Conservation (phyloP, 768 basidiomycete genomes). For the Agrocybe chaxingu region DNA sequence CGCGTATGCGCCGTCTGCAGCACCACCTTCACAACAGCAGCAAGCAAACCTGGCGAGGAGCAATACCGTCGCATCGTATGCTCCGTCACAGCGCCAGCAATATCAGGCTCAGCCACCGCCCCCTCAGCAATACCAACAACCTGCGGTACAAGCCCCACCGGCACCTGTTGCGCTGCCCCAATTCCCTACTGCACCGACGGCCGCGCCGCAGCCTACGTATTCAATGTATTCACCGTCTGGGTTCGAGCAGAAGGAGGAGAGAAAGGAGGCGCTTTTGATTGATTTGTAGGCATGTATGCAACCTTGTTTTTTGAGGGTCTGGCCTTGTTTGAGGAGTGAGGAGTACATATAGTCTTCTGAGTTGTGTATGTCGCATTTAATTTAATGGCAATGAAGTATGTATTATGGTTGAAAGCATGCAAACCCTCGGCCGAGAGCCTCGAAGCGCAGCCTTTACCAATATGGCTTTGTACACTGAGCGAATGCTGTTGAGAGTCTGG, state of each 20-base stretch:
- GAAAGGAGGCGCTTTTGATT: slow-evolving; percentile 61
- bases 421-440: too few relatives aligned
- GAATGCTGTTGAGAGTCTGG: too few relatives aligned
- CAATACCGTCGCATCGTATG: slow-evolving; percentile 27
- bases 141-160: slow-evolving; percentile 21
- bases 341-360: too few relatives aligned
- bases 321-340: background rate
- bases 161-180: slow-evolving; percentile 42
- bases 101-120: slow-evolving; percentile 21
- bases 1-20: slow-evolving; percentile 26
- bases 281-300: slow-evolving; percentile 31
- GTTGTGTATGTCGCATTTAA: too few relatives aligned
- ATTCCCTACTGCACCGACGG: slow-evolving; percentile 66
- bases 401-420: too few relatives aligned
- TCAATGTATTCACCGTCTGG: slow-evolving; percentile 46
- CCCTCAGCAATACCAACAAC: slow-evolving; percentile 24
- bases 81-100: slow-evolving; percentile 19
- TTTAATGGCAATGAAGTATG: too few relatives aligned
- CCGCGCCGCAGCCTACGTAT: slow-evolving; percentile 47
- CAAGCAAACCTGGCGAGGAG: slow-evolving; percentile 20
- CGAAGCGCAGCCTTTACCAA: too few relatives aligned
- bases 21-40: slow-evolving; percentile 17
- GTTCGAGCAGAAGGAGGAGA: slow-evolving; percentile 56
- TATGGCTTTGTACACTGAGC: too few relatives aligned
- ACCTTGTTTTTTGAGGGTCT: background rate